These are phyloP conservation scores for Xylaria longipes DNA, from an alignment of 495 filamentous ascomycete species.

Conservation along the genomic window DNA sequence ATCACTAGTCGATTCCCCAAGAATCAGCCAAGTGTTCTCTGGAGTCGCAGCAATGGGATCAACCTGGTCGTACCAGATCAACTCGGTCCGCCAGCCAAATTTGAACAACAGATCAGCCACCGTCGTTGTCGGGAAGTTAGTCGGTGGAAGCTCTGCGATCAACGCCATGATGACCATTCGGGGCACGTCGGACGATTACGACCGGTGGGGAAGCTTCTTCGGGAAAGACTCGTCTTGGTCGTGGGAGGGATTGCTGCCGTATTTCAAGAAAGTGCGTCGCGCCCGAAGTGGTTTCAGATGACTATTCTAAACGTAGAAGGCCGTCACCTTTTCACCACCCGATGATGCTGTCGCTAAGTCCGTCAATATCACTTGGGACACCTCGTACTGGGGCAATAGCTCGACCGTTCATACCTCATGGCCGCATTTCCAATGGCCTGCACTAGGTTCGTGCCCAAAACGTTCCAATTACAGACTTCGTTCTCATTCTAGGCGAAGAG, in stretches of 20 bases:
- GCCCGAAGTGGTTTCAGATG: background rate
- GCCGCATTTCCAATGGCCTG: slow-evolving; percentile 52
- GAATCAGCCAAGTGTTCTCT: slow-evolving; percentile 37
- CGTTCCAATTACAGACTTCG: background rate
- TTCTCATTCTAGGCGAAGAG: slow-evolving; percentile 1
- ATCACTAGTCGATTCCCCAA: slow-evolving; percentile 34
- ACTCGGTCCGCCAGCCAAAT: slow-evolving; percentile 47
- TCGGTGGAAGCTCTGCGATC: slow-evolving; percentile 56
- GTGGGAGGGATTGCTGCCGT: slow-evolving; percentile 54
- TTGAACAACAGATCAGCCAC: slow-evolving; percentile 42
- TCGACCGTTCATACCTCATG: slow-evolving; percentile 50
- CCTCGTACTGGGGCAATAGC: slow-evolving; percentile 50
- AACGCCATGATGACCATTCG: slow-evolving; percentile 54
- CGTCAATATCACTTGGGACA: slow-evolving; percentile 50
- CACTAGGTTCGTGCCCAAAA: slow-evolving; percentile 21
- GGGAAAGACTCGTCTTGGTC: slow-evolving; percentile 46
- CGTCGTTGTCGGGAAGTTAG: slow-evolving; percentile 43
- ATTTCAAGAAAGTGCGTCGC: slow-evolving; percentile 47
- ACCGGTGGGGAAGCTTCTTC: slow-evolving; percentile 54
- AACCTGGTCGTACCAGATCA: slow-evolving; percentile 52
- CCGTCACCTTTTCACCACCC: slow-evolving; percentile 50
- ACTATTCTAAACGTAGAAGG: slow-evolving; percentile 28
- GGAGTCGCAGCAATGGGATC: slow-evolving; percentile 40
- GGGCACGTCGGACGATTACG: slow-evolving; percentile 51
- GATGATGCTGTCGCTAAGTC: slow-evolving; percentile 38